Percentiles rank a stretch among this genome's conserved stretches.
Evolutionary conservation across 352 stramenopile genomes (phyloP).

Genomic region (Globisporangium emineosum): DNA sequence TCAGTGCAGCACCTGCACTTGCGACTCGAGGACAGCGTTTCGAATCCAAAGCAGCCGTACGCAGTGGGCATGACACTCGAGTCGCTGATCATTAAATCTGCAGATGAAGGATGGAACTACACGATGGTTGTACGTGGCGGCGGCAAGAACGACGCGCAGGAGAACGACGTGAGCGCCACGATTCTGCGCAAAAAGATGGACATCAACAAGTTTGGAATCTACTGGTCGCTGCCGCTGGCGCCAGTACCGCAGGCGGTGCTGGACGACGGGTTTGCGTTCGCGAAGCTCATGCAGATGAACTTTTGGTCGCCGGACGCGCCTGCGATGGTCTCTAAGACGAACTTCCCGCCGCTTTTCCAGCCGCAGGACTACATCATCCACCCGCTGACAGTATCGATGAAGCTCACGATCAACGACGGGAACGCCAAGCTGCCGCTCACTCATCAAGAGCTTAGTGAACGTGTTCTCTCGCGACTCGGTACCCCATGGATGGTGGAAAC

Average conservation of each 20-base stretch:
- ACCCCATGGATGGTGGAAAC: conserved; percentile 80
- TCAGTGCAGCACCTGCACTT: conserved; percentile 77
- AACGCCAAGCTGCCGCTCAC: conserved; percentile 75
- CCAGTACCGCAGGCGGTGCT: conserved; percentile 40
- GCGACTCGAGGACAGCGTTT: conserved; percentile 64
- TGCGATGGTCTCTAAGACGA: conserved; percentile 18
- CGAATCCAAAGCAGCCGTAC: conserved; percentile 39
- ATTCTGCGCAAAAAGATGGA: conserved; percentile 83
- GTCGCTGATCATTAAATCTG: conserved; percentile 80
- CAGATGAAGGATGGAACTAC: conserved; percentile 79
- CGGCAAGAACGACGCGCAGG: conserved; percentile 10
- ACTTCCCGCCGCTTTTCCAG: conserved; percentile 35
- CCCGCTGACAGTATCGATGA: conserved; percentile 73
- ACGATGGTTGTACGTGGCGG: conserved; percentile 67
- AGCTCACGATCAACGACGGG: conserved; percentile 79
- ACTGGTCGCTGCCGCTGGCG: conserved; percentile 63
- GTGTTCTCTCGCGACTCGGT: conserved; percentile 66
- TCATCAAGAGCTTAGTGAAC: conserved; percentile 69
- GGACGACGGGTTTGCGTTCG: conserved; percentile 57
- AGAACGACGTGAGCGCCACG: conserved; percentile 16
- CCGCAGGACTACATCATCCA: conserved; percentile 65
- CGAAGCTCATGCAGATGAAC: conserved; percentile 63
- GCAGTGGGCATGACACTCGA: conserved; percentile 73
- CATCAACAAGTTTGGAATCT: conserved; percentile 77
- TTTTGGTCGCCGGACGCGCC: conserved; percentile 32